Conservation (phyloP, 1,284 basidiomycete genomes). For the Moniliella sp. region DNA sequence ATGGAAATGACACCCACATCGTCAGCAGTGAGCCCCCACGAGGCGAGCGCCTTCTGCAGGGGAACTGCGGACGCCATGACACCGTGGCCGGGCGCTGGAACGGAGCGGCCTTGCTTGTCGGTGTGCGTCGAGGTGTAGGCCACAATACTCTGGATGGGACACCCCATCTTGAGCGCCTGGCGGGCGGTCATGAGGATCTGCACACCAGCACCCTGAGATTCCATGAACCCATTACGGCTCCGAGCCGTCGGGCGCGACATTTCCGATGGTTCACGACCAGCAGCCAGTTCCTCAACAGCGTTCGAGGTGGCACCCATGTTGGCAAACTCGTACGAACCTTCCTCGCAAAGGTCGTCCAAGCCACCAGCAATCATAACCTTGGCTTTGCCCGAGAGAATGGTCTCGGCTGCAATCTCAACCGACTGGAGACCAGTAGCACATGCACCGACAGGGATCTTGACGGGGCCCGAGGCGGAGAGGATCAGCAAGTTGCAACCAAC, state of each 20-base stretch:
- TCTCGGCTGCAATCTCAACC: conserved; percentile 88
- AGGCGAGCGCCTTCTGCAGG: conserved; percentile 74
- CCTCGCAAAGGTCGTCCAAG: conserved; percentile 90
- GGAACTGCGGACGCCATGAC: conserved; percentile 38
- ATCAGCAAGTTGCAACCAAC: conserved; percentile 81
- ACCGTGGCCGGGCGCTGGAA: conserved; percentile 41
- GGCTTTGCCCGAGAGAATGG: conserved; percentile 77
- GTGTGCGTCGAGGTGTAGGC: conserved; percentile 92
- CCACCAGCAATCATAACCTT: conserved; percentile 98
- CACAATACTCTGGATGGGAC: conserved; percentile 73
- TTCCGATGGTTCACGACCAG: conserved; percentile 88
- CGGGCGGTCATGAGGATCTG: conserved; percentile 90
- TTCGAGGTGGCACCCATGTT: conserved; percentile 99
- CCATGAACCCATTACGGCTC: conserved; percentile 54
- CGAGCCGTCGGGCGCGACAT: conserved; percentile 93
- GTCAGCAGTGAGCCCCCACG: conserved; percentile 82
- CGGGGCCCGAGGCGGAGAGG: conserved; percentile 45
- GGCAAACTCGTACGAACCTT: conserved; percentile 75
- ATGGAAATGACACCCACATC: conserved; percentile 62
- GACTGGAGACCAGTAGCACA: conserved; percentile 95
- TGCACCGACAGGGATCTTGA: conserved; percentile 95
- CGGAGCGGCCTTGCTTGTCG: conserved; percentile 70
- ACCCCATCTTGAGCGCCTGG: conserved; percentile 80
- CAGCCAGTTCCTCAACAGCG: conserved; percentile 82
- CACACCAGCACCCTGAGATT: conserved; percentile 83